Percentiles rank a stretch among this genome's conserved stretches.
These are phyloP conservation scores for Heliophila coronopifolia DNA, from an alignment of 441 rosid species.

Conservation along the genomic window DNA sequence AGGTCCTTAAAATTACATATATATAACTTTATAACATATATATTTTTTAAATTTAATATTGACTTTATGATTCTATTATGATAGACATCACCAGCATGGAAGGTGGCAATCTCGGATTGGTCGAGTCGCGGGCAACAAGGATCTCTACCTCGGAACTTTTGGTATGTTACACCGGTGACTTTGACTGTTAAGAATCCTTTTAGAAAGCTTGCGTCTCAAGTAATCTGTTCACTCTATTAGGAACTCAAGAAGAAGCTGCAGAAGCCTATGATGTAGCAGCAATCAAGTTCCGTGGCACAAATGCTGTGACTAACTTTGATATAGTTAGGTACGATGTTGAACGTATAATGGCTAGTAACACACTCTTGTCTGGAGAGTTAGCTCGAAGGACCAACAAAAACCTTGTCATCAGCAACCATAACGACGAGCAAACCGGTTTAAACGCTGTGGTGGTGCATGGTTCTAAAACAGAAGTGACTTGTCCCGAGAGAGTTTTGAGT, in stretches of 20 bases:
- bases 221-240: too few species aligned
- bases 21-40: too few species aligned
- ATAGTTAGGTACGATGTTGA: slow-evolving; percentile 80
- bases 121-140: slow-evolving; percentile 75
- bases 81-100: slow-evolving; percentile 75
- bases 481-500: slow-evolving; percentile 46
- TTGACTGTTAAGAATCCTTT: too few species aligned
- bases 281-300: slow-evolving; percentile 81
- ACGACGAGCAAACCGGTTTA: slow-evolving; percentile 41
- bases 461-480: slow-evolving; percentile 44
- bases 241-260: slow-evolving; percentile 96
- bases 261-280: slow-evolving; percentile 98
- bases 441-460: slow-evolving; percentile 52
- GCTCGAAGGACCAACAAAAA: slow-evolving; percentile 63
- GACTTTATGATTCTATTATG: too few species aligned
- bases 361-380: slow-evolving; percentile 74
- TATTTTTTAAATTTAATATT: too few species aligned
- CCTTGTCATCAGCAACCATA: slow-evolving; percentile 26
- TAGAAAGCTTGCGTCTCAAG: too few species aligned
- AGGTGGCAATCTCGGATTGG: slow-evolving; percentile 83
- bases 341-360: slow-evolving; percentile 77
- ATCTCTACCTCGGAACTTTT: slow-evolving; percentile 69
- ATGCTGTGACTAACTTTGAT: slow-evolving; percentile 92
- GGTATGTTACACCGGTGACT: too few species aligned
- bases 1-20: slow-evolving; percentile 50